These are phyloP conservation scores for Trichoderma parareesei DNA, from an alignment of 495 filamentous ascomycete species.

Conservation along the genomic window DNA sequence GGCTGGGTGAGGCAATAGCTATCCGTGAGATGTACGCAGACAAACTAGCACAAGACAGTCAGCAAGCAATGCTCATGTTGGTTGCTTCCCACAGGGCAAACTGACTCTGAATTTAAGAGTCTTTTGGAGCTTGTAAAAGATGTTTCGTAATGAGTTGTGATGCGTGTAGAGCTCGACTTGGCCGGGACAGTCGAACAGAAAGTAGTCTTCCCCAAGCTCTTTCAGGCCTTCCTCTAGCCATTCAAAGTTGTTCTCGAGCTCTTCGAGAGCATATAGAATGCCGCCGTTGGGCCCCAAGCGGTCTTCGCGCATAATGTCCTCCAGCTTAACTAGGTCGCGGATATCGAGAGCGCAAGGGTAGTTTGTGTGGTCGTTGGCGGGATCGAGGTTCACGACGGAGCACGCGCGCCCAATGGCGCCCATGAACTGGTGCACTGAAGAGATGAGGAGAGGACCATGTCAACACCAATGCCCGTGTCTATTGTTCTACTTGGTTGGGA, in stretches of 20 bases:
- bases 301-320: slow-evolving; percentile 93
- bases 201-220: slow-evolving; percentile 77
- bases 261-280: slow-evolving; percentile 86
- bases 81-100: slow-evolving; percentile 12
- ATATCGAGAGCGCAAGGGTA: slow-evolving; percentile 88
- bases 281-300: slow-evolving; percentile 88
- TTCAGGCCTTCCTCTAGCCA: slow-evolving; percentile 78
- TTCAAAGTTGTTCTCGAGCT: slow-evolving; percentile 84
- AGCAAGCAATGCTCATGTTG: not conserved
- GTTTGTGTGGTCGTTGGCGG: slow-evolving; percentile 78
- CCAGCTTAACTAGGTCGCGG: slow-evolving; percentile 75
- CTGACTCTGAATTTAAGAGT: slow-evolving; percentile 75
- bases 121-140: slow-evolving; percentile 85
- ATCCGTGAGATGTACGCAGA: slow-evolving; percentile 84
- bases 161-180: slow-evolving; percentile 97
- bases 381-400: slow-evolving; percentile 92
- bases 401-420: slow-evolving; percentile 88
- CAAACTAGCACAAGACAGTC: slow-evolving; percentile 50
- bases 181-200: slow-evolving; percentile 92
- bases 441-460: not conserved
- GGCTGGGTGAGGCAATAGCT: slow-evolving; percentile 85
- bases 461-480: not conserved
- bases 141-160: slow-evolving; percentile 79
- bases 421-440: slow-evolving; percentile 85
- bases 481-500: not conserved